Base-by-base conservation (phyloP, 2,329 filamentous ascomycete species). In the Penicillium sp. region DNA sequence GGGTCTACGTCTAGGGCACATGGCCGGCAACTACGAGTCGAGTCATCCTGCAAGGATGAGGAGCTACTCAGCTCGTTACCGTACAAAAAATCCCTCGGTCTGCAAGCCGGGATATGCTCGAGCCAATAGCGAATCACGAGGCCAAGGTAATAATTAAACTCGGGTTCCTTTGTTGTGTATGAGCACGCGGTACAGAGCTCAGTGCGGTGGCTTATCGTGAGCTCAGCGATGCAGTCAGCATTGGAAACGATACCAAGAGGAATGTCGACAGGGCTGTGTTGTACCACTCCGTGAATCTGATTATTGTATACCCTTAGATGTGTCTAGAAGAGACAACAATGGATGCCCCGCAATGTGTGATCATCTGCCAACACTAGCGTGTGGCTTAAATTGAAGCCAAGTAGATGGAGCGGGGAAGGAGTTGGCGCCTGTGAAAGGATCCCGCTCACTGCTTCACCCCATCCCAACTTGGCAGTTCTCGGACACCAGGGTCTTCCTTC, bases 191-290 rank as follows among this genome's bases (percentile, higher is more conserved):
- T 47, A 36, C 41, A n/a, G 22, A 50, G 18, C 22, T 14, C 39
- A 43, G 54, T 44, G 33, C 24, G 24, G 54, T 51, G 54, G 46
- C 54, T 56, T 6, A 24, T n/a, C 35, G 16, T 7, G 27, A 37
- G 37, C 46, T 52, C 50, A 43, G 37, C 41, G n/a, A 43, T 53
- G 46, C 55, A 58, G 58, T 60, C 50, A 58, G 58, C 55, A 62
- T 43, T 51, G 11, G 47, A 56, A 56, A 19, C 43, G 22, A 46
- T 46, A 46, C 39, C 40, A 51, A 19, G 11, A 14, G 54, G 11
- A 46, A 50, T 39, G 41, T 14, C 18, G 24, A 36, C 43, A 33
- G 41, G 22, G 31, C 18, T 37, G 19, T 2, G 43, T 37, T 41
- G 22, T 44, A 60, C 58, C 50, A 51, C 43, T 7, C 46, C 27